A percentile compares a stretch with the other conserved stretches of the same genome.
Evolutionary conservation across 2,329 filamentous ascomycete genomes (phyloP).

Genomic region (Exutisphaerella laricina): DNA sequence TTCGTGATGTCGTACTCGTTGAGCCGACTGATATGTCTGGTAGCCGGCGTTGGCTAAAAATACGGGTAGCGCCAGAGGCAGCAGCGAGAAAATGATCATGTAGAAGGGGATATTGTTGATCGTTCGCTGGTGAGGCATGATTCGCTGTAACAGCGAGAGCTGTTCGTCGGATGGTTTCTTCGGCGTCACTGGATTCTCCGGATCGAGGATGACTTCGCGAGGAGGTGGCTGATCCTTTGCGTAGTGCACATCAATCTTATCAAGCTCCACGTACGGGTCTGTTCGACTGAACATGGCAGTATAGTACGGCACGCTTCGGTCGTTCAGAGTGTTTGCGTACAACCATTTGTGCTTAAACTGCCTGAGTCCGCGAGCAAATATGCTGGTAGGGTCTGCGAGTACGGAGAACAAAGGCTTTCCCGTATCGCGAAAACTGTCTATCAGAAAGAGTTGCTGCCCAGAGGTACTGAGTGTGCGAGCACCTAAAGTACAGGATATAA

Average conservation of each 20-base stretch:
- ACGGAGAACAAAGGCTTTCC: conserved; percentile 73
- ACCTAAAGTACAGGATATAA: too few species aligned
- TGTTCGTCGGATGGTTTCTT: conserved; percentile 23
- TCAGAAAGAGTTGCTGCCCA: conserved; percentile 78
- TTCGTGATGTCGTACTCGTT: conserved; percentile 72
- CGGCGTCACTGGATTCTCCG: conserved; percentile 53
- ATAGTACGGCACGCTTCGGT: conserved; percentile 74
- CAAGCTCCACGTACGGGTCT: conserved; percentile 68
- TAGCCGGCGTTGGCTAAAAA: conserved; percentile 72
- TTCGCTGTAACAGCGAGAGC: conserved; percentile 18
- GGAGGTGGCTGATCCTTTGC: conserved; percentile 61
- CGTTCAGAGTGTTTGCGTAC: conserved; percentile 84
- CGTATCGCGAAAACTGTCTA: conserved; percentile 79
- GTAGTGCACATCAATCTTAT: conserved; percentile 66
- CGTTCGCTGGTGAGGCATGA: conserved; percentile 29
- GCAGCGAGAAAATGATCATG: conserved; percentile 60
- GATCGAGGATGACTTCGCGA: conserved; percentile 70
- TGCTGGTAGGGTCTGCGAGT: conserved; percentile 73
- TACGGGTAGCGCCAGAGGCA: conserved; percentile 65
- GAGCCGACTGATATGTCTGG: conserved; percentile 68
- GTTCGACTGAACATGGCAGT: conserved; percentile 71
- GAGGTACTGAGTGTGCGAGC: conserved; percentile 75
- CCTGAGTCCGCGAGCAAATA: conserved; percentile 75
- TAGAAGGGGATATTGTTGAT: conserved; percentile 58
- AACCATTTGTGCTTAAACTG: conserved; percentile 70